Evolutionary conservation across 2,329 filamentous ascomycete species (phyloP), one percentile per base, ranked within the genome.

Genomic region (Xylaria polymorpha): DNA sequence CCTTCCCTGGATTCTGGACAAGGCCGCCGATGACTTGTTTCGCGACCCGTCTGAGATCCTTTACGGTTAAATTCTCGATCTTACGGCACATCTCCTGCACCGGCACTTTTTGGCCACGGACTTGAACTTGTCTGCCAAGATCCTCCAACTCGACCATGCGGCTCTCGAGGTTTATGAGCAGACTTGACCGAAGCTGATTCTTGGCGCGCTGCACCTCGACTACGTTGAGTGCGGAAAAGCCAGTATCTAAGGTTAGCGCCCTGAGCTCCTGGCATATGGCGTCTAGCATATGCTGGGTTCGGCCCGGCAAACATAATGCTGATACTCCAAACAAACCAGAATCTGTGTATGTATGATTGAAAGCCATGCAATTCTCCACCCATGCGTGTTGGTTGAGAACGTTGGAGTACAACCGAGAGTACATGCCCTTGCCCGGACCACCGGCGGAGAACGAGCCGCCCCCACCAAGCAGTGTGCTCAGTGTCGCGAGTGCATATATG

Each of bases 131-230:
- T 71, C 96, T 85, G 25, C 96, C 96, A 0, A 99, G 86, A 79
- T 99, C 96, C 82, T 99, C 96, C 7, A 99, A 87, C 83, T 98
- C 96, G 10, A 99, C 94, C 94, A 99, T 98, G 69, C 96, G 88
- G 74, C 90, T 94, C 83, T 99, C 96, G 35, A 99, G 88, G 82
- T 99, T 99, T 96, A 99, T 99, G 59, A 99, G 87, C 48, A 99
- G 85, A 66, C 90, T 92, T 15, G 91, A 94, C 50, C 94, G 90
- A 18, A 99, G 89, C 83, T 99, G 96, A 81, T 99, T 99, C 88
- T 99, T 99, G 20, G 96, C 96, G 59, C 96, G 91, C 77, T 90
- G 89, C 67, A 99, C 95, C 82, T 99, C 96, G 43, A 85, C 86
- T 1, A 89, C 82, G 74, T 91, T 89, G 10, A 99, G 85, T 2